A percentile compares a stretch with the other conserved stretches of the same genome.
Evolutionary conservation across 164 flowering plant genomes (phyloP).

Genomic region (Stephania yunnanensis): DNA sequence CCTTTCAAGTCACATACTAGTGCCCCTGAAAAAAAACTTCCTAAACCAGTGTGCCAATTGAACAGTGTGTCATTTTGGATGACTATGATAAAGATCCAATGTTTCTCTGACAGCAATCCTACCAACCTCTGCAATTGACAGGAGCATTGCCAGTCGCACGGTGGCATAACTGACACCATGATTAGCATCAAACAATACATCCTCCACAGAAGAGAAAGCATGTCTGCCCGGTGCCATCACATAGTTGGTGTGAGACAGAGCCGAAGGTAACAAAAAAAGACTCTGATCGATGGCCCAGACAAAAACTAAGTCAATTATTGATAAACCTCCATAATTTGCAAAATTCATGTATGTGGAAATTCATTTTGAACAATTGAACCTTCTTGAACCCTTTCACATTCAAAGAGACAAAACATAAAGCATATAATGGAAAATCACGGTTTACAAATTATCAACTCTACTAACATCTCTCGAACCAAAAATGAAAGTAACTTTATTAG

Average conservation of each 20-base stretch:
- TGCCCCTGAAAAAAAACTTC: not conserved
- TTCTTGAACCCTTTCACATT: no score
- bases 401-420: no score
- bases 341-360: no score
- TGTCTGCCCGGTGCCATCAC: not conserved
- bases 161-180: not conserved
- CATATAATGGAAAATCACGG: no score
- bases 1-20: not conserved
- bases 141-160: not conserved
- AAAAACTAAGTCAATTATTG: no score
- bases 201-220: not conserved
- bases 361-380: no score
- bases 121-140: not conserved
- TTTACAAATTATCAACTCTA: no score
- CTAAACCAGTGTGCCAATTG: constrained; percentile 1
- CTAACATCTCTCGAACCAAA: no score
- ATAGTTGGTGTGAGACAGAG: not conserved
- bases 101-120: not conserved
- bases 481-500: no score
- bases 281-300: not conserved
- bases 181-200: not conserved
- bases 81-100: not conserved
- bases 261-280: not conserved
- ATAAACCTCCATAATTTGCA: no score
- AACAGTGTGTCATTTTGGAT: not conserved